phyloP scores from a whole-genome alignment of 2,329 filamentous ascomycete species.

The Aureobasidium sp. region DNA sequence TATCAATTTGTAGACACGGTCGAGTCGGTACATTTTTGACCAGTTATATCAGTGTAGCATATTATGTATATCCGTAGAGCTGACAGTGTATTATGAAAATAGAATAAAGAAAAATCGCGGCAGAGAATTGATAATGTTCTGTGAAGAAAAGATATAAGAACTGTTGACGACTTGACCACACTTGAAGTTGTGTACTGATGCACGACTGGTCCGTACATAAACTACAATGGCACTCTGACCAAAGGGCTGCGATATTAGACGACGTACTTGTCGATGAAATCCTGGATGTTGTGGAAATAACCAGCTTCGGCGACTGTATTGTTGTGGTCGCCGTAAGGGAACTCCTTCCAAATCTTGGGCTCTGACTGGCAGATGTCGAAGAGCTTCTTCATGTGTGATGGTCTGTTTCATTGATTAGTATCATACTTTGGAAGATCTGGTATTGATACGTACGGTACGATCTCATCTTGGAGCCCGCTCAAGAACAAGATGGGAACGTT shows the following conservation, averaged over 20 bases:
- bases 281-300: conserved; percentile 83
- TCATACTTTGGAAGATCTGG: not conserved
- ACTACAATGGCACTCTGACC: not conserved
- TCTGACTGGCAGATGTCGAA: conserved; percentile 68
- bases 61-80: too few relatives aligned
- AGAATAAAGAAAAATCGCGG: too few relatives aligned
- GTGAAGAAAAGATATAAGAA: not conserved
- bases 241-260: not conserved
- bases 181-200: not conserved
- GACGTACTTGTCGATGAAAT: conserved; percentile 55
- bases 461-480: conserved; percentile 86
- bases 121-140: not conserved
- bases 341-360: conserved; percentile 76
- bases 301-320: conserved; percentile 82
- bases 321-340: conserved; percentile 88
- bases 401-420: conserved; percentile 41
- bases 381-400: conserved; percentile 79
- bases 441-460: conserved; percentile 70
- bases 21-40: too few relatives aligned
- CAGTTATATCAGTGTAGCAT: too few relatives aligned
- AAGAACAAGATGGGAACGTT: conserved; percentile 82
- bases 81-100: too few relatives aligned
- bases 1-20: too few relatives aligned
- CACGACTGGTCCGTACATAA: not conserved
- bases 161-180: too few relatives aligned